phyloP scores from a whole-genome alignment of 371 early-diverging fungal species.

The Mortierella sp. region DNA sequence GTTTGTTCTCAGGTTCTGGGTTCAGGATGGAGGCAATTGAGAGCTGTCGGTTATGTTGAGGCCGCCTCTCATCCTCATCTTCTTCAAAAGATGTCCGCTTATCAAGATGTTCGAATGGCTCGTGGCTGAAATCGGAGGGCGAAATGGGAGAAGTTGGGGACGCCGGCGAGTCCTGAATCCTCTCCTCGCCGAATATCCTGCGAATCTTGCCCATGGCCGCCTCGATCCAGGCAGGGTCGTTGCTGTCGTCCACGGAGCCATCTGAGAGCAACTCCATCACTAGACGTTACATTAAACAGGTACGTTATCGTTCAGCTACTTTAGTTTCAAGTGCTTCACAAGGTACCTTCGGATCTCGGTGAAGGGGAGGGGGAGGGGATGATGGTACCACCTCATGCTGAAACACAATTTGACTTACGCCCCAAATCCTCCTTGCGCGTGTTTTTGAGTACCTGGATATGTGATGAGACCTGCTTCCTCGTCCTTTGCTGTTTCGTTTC shows the following conservation, averaged over 20 bases:
- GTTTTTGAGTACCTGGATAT: constrained; percentile 82
- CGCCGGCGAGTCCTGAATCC: constrained; percentile 19
- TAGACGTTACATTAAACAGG: constrained; percentile 14
- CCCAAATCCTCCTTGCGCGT: constrained; percentile 69
- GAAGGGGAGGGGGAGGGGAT: too few species aligned
- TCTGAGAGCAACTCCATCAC: constrained; percentile 73
- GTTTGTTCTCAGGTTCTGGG: constrained; percentile 20
- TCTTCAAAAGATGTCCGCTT: constrained; percentile 1
- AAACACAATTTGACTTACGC: constrained; percentile 41
- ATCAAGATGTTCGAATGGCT: constrained; percentile 7
- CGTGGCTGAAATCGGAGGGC: constrained; percentile 16
- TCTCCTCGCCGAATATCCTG: constrained; percentile 33
- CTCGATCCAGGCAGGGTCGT: constrained; percentile 29
- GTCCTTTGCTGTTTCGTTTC: constrained; percentile 72
- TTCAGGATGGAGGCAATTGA: constrained; percentile 47
- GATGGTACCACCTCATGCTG: neutral
- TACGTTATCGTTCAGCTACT: neutral
- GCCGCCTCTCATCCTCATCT: constrained; percentile 20
- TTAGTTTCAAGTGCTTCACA: neutral
- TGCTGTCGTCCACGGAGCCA: constrained; percentile 46
- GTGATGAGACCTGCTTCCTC: constrained; percentile 83
- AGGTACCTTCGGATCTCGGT: too few species aligned
- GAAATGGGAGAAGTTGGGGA: constrained; percentile 28
- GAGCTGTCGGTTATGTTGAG: constrained; percentile 35
- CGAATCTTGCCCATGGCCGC: constrained; percentile 30